Evolutionary conservation across 495 filamentous ascomycete genomes (phyloP).

Genomic region (Massariosphaeria phaeospora): DNA sequence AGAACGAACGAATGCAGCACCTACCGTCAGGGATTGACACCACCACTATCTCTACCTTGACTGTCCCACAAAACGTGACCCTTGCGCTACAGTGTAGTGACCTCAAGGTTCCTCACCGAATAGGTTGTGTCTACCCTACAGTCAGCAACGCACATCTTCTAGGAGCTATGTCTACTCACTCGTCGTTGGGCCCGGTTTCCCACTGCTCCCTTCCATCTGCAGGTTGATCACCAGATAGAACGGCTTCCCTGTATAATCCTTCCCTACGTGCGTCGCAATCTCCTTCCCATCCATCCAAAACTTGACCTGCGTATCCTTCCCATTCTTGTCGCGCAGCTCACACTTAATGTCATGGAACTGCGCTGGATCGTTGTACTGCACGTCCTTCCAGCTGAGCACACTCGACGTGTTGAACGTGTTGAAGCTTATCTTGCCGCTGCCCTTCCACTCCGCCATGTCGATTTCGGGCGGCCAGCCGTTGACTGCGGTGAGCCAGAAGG

Average conservation of each 20-base stretch:
- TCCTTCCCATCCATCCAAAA: constrained; percentile 52
- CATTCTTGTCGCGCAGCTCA: constrained; percentile 51
- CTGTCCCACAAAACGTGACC: no score
- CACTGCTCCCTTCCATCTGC: constrained; percentile 27
- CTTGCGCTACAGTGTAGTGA: constrained; percentile 9
- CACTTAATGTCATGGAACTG: constrained; percentile 50
- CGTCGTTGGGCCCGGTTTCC: constrained; percentile 17
- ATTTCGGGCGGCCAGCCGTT: constrained; percentile 48
- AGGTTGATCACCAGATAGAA: constrained; percentile 30
- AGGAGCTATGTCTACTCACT: constrained; percentile 5
- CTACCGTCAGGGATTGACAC: no score
- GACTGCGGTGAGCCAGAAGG: constrained; percentile 37
- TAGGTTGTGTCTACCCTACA: constrained; percentile 16
- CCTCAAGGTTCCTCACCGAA: constrained; percentile 16
- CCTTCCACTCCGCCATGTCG: constrained; percentile 61
- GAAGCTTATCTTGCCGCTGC: constrained; percentile 55
- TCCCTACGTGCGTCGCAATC: constrained; percentile 50
- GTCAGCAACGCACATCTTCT: neutral
- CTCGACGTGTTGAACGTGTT: constrained; percentile 58
- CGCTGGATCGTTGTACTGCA: constrained; percentile 46
- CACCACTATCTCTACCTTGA: no score
- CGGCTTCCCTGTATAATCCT: constrained; percentile 36
- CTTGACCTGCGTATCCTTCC: constrained; percentile 48
- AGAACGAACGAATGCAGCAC: no score
- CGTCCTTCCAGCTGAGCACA: constrained; percentile 46